These are phyloP conservation scores for Tetrapyrgos nigripes DNA, from an alignment of 1,284 basidiomycete genomes.

Conservation along the genomic window DNA sequence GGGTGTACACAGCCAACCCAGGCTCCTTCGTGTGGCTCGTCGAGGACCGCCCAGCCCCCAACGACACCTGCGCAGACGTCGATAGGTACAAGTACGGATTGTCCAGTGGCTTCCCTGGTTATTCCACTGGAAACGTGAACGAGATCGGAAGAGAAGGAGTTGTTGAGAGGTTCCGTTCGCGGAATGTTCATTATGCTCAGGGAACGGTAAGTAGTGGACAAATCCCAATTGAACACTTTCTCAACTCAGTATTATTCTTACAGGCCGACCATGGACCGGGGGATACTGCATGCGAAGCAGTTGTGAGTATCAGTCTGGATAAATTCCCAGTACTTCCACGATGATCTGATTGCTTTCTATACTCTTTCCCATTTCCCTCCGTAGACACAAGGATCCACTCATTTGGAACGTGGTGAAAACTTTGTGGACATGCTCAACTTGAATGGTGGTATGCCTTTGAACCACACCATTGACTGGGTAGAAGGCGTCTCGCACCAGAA, in stretches of 20 bases:
- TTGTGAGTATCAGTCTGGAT: neutral
- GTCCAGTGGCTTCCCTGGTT: slow-evolving; percentile 13
- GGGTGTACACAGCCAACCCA: slow-evolving; percentile 19
- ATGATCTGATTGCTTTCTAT: no score
- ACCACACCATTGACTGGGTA: slow-evolving; percentile 15
- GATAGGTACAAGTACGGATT: slow-evolving; percentile 17
- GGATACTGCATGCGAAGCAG: slow-evolving; percentile 16
- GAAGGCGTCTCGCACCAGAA: slow-evolving; percentile 16
- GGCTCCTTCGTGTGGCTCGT: slow-evolving; percentile 19
- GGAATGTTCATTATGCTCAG: slow-evolving; percentile 18
- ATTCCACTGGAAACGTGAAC: neutral
- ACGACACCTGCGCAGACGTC: slow-evolving; percentile 5
- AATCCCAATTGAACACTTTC: no score
- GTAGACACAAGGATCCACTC: slow-evolving; percentile 18
- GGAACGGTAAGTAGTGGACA: slow-evolving; percentile 11
- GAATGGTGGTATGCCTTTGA: slow-evolving; percentile 10
- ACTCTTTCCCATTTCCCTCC: no score
- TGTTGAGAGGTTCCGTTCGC: slow-evolving; percentile 3
- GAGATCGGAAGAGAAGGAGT: slow-evolving; percentile 10
- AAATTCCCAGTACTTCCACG: no score
- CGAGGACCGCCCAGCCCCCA: slow-evolving; percentile 9
- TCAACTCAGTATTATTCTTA: neutral
- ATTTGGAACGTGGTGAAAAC: slow-evolving; percentile 17
- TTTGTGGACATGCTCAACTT: slow-evolving; percentile 14
- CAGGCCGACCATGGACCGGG: slow-evolving; percentile 15